These are phyloP conservation scores for Spinacia oleracea DNA, from an alignment of 179 eudicot species.

Conservation along the genomic window DNA sequence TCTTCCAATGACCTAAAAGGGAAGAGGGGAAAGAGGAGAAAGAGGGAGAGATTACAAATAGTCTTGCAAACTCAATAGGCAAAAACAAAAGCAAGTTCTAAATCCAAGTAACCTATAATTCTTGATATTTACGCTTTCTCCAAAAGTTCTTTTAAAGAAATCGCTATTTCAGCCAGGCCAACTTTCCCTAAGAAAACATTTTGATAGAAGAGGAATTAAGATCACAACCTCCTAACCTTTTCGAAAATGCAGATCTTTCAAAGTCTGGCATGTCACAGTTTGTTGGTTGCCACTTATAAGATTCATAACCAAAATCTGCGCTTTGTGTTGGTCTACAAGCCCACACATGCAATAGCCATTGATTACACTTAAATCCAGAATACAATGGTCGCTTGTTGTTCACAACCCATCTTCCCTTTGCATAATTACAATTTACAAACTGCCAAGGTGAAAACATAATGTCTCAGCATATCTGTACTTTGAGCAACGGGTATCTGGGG, in stretches of 20 bases:
- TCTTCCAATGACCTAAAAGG: background rate
- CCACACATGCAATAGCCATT: constrained; percentile 91
- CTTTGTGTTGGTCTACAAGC: constrained; percentile 81
- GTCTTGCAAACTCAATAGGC: background rate
- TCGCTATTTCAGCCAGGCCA: background rate
- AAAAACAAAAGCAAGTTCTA: background rate
- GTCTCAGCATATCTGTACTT: constrained; percentile 7
- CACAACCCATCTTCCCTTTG: constrained; percentile 79
- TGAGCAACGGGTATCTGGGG: constrained; percentile 13
- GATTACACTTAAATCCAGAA: constrained; percentile 82
- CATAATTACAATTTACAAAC: constrained; percentile 85
- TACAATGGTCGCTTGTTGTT: constrained; percentile 67
- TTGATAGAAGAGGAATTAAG: background rate
- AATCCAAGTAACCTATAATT: background rate
- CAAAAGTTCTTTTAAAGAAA: background rate
- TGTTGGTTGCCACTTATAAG: constrained; percentile 77
- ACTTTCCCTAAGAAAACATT: background rate
- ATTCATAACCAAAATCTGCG: constrained; percentile 78
- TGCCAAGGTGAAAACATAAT: constrained; percentile 36
- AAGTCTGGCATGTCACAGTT: constrained; percentile 81
- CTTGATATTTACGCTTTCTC: background rate
- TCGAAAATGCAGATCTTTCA: constrained; percentile 48
- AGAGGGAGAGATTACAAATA: background rate
- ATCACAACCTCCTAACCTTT: constrained; percentile 39
- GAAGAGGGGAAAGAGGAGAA: background rate